phyloP scores from a whole-genome alignment of 2,329 filamentous ascomycete genomes.

The Colletotrichum noveboracense region DNA sequence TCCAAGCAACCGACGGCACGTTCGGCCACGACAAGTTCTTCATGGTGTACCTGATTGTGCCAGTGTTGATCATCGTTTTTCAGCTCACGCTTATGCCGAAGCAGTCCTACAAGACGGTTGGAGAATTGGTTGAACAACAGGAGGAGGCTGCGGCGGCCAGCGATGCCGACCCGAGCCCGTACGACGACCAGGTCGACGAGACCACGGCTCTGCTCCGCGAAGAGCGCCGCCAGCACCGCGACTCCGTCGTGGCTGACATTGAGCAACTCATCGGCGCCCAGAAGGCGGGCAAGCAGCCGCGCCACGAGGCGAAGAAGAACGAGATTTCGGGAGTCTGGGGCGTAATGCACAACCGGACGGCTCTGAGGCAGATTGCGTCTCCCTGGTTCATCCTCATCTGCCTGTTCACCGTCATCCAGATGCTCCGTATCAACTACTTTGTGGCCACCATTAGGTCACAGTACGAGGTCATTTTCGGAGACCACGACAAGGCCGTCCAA shows the following conservation, averaged over 20 bases:
- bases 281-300: slow-evolving; percentile 65
- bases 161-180: slow-evolving; percentile 33
- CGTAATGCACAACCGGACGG: slow-evolving; percentile 76
- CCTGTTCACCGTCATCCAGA: slow-evolving; percentile 78
- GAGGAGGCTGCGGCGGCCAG: slow-evolving; percentile 52
- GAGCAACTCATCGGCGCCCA: slow-evolving; percentile 73
- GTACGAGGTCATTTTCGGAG: slow-evolving; percentile 76
- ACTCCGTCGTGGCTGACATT: slow-evolving; percentile 72
- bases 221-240: slow-evolving; percentile 63
- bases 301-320: slow-evolving; percentile 73
- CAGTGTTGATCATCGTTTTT: slow-evolving; percentile 66
- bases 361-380: slow-evolving; percentile 74
- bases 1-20: slow-evolving; percentile 57
- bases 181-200: slow-evolving; percentile 64
- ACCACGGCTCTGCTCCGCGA: slow-evolving; percentile 59
- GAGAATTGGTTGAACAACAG: slow-evolving; percentile 79
- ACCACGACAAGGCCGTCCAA: slow-evolving; percentile 62
- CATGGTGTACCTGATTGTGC: slow-evolving; percentile 73
- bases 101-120: slow-evolving; percentile 83
- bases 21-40: slow-evolving; percentile 76
- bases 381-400: slow-evolving; percentile 88
- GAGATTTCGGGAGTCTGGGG: slow-evolving; percentile 83
- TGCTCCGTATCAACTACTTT: slow-evolving; percentile 90
- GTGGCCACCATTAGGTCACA: slow-evolving; percentile 86
- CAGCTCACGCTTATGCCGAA: slow-evolving; percentile 77